phyloP scores from a whole-genome alignment of 805 yeast genomes.

The Gaillardinia entomophila region DNA sequence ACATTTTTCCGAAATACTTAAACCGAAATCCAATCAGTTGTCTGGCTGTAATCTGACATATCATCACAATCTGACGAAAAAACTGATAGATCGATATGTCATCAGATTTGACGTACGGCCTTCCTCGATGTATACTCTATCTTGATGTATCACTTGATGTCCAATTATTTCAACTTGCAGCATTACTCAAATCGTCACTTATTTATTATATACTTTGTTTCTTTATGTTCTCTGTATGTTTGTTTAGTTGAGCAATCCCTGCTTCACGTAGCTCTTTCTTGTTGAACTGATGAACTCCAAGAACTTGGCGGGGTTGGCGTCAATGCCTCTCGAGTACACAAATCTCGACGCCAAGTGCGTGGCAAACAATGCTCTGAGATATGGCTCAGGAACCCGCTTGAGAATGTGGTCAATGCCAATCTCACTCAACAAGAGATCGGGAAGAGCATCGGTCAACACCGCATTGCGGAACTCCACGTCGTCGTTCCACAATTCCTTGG shows the following conservation, averaged over 20 bases:
- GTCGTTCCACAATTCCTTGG: conserved; percentile 78
- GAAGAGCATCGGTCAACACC: conserved; percentile 72
- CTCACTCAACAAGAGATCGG: conserved; percentile 58
- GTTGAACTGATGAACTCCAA: conserved; percentile 60
- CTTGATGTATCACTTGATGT: no score
- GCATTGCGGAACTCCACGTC: conserved; percentile 73
- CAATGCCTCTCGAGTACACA: conserved; percentile 77
- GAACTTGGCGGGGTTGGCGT: conserved; percentile 73
- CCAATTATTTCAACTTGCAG: no score
- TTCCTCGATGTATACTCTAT: no score
- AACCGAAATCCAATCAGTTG: no score
- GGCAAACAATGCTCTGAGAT: conserved; percentile 83
- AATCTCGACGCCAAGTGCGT: conserved; percentile 79
- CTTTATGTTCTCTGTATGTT: no score
- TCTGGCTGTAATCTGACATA: no score
- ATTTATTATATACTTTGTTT: no score
- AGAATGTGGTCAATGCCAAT: conserved; percentile 66
- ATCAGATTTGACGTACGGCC: no score
- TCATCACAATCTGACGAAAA: no score
- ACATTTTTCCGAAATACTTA: no score
- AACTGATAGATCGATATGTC: no score
- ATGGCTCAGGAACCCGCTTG: conserved; percentile 77
- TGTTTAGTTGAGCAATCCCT: conserved; percentile 29
- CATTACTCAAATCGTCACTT: no score
- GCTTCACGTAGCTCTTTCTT: conserved; percentile 39